A percentile compares a stretch with the other conserved stretches of the same genome.
Evolutionary conservation across 352 stramenopile genomes (phyloP).

Genomic region (Phytophthora pluvialis): DNA sequence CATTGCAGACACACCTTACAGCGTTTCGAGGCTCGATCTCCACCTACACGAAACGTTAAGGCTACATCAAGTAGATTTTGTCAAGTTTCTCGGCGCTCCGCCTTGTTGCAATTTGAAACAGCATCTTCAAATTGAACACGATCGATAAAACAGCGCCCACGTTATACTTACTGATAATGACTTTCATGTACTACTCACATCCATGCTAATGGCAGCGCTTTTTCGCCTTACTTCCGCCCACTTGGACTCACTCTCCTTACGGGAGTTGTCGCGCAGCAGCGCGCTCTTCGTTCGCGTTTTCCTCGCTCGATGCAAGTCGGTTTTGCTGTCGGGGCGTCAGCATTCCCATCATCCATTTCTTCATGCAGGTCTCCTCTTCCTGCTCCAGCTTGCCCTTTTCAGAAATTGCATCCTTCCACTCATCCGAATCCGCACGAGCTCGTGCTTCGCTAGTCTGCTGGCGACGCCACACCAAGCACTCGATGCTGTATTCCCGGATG

Average conservation of each 20-base stretch:
- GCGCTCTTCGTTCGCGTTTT: conserved; percentile 33
- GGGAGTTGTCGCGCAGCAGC: conserved; percentile 8
- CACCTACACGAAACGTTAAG: conserved; percentile 9
- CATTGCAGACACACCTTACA: conserved; percentile 8
- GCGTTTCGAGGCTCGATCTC: background rate
- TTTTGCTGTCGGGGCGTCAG: conserved; percentile 44
- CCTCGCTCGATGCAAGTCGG: conserved; percentile 38
- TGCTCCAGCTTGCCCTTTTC: conserved; percentile 14
- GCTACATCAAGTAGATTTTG: conserved; percentile 16
- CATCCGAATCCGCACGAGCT: conserved; percentile 18
- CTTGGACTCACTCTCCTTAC: conserved; percentile 3
- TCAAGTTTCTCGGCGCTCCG: background rate
- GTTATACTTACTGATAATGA: conserved; percentile 27
- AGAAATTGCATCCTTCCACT: conserved; percentile 28
- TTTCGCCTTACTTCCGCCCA: conserved; percentile 9
- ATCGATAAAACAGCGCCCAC: conserved; percentile 6
- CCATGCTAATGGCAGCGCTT: conserved; percentile 17
- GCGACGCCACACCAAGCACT: conserved; percentile 35
- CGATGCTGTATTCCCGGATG: conserved; percentile 47
- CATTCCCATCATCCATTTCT: conserved; percentile 40
- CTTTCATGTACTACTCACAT: conserved; percentile 29
- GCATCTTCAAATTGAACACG: background rate
- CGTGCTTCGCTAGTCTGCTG: conserved; percentile 22
- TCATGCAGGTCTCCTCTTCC: conserved; percentile 21
- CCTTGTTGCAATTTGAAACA: background rate